A percentile compares a stretch with the other conserved stretches of the same genome.
These are phyloP conservation scores for Adansonia gregorii DNA, from an alignment of 441 rosid genomes.

Conservation along the genomic window DNA sequence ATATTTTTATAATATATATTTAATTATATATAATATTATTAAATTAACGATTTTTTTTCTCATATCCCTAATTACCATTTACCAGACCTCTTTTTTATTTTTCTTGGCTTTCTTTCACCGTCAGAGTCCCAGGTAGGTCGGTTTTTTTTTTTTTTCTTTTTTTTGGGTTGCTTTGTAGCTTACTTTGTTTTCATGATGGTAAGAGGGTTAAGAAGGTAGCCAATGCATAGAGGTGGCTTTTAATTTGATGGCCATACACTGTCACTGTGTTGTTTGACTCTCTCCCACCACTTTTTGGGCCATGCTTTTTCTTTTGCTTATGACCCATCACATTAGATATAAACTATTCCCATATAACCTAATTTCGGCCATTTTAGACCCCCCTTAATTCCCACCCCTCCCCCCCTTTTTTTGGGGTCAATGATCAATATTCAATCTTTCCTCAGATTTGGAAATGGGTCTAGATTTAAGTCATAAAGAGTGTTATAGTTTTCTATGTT, in stretches of 20 bases:
- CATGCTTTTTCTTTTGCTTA: slow-evolving; percentile 5
- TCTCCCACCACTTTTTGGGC: neutral
- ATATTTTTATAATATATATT: too few species aligned
- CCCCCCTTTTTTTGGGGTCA: neutral
- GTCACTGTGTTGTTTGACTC: slow-evolving; percentile 19
- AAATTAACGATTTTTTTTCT: too few species aligned
- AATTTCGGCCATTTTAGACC: slow-evolving; percentile 13
- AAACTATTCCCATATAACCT: neutral
- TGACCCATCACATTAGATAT: neutral
- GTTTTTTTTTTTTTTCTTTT: too few species aligned
- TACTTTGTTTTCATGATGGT: neutral
- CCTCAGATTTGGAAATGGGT: neutral
- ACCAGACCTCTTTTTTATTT: neutral
- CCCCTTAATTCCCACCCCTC: neutral
- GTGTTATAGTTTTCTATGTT: neutral
- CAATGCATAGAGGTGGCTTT: slow-evolving; percentile 9
- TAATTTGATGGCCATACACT: neutral
- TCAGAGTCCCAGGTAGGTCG: neutral
- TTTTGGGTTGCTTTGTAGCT: neutral
- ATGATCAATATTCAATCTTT: neutral
- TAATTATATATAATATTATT: neutral
- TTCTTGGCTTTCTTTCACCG: neutral
- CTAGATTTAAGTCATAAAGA: neutral
- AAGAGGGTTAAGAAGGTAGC: neutral
- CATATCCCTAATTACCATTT: too few species aligned